These are phyloP conservation scores for Pestalotiopsis sp. DNA, from an alignment of 2,329 filamentous ascomycete species.

Conservation along the genomic window DNA sequence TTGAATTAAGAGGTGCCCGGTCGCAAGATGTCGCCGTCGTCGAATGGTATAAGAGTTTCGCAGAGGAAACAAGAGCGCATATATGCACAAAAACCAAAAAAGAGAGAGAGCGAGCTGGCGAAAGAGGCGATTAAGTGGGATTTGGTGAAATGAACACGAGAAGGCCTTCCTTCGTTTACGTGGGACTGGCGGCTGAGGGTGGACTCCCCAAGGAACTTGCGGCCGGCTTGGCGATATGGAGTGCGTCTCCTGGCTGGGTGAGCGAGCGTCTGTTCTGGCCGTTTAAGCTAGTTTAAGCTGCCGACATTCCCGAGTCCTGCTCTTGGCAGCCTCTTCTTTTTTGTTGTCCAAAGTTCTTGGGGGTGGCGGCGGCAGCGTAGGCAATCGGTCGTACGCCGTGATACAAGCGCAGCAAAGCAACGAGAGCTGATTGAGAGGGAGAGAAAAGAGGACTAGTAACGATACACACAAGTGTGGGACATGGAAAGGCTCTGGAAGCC, in stretches of 20 bases:
- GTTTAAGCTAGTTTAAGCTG: background rate
- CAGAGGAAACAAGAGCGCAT: background rate
- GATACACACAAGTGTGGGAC: background rate
- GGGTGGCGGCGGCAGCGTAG: background rate
- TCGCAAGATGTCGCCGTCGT: background rate
- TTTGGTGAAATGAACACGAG: slow-evolving; percentile 3
- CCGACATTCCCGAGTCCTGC: background rate
- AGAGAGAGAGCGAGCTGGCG: background rate
- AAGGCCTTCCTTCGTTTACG: background rate
- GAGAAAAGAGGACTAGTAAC: background rate
- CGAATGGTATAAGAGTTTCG: background rate
- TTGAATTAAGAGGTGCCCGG: background rate
- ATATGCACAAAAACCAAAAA: background rate
- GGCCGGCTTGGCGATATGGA: slow-evolving; percentile 6
- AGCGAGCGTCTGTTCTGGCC: background rate
- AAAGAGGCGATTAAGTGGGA: background rate
- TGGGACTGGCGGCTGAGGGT: background rate
- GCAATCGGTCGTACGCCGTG: background rate
- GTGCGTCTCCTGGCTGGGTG: background rate
- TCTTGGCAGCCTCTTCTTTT: background rate
- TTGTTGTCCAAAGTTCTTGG: background rate
- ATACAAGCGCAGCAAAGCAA: background rate
- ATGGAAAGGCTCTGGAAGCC: background rate
- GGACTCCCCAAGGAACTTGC: slow-evolving; percentile 2
- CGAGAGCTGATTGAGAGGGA: background rate